A percentile compares a stretch with the other conserved stretches of the same genome.
These are phyloP conservation scores for Plenodomus biglobosus DNA, from an alignment of 2,329 filamentous ascomycete species.

Conservation along the genomic window DNA sequence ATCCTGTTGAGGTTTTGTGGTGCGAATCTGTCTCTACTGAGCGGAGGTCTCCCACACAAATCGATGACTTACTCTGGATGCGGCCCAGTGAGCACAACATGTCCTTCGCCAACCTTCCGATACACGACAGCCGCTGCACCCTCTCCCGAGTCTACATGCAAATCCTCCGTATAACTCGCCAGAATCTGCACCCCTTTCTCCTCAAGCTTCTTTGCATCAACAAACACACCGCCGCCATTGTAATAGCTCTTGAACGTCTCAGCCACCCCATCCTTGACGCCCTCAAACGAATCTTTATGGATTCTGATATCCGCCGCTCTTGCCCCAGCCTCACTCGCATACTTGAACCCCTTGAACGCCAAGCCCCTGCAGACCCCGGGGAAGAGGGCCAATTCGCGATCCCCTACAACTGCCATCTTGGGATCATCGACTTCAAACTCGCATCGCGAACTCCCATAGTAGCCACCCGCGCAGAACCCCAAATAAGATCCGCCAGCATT, in stretches of 20 bases:
- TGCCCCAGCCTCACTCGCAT: slow-evolving; percentile 83
- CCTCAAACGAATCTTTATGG: slow-evolving; percentile 59
- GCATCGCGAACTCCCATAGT: slow-evolving; percentile 78
- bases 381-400: slow-evolving; percentile 84
- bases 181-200: slow-evolving; percentile 74
- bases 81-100: slow-evolving; percentile 77
- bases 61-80: slow-evolving; percentile 78
- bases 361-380: slow-evolving; percentile 82
- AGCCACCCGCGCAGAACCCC: slow-evolving; percentile 91
- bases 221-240: slow-evolving; percentile 93
- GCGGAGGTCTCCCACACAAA: neutral
- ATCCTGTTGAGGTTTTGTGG: slow-evolving; percentile 73
- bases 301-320: slow-evolving; percentile 69
- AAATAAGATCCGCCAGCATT: slow-evolving; percentile 82
- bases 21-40: slow-evolving; percentile 66
- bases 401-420: slow-evolving; percentile 79
- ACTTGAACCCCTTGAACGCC: slow-evolving; percentile 87
- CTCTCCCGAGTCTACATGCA: slow-evolving; percentile 74
- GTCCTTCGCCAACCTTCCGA: slow-evolving; percentile 78
- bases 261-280: slow-evolving; percentile 53
- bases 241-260: slow-evolving; percentile 77
- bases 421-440: slow-evolving; percentile 90
- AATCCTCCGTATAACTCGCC: slow-evolving; percentile 72
- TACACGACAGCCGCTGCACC: slow-evolving; percentile 79
- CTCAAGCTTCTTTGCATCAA: slow-evolving; percentile 67